phyloP scores from a whole-genome alignment of 371 early-diverging fungal species.

The Zychaea mexicana region DNA sequence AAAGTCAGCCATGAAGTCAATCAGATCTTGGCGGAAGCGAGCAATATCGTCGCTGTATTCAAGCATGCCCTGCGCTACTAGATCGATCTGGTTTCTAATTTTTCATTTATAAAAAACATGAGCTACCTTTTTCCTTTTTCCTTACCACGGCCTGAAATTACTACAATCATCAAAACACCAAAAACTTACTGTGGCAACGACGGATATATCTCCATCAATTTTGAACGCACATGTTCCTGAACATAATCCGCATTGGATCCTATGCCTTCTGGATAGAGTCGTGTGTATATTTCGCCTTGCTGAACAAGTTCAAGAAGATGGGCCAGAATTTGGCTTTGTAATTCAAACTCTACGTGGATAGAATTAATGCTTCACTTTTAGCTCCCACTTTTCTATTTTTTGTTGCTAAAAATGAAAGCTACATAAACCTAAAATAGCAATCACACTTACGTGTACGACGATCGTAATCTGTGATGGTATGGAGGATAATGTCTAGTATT shows the following conservation, averaged over 20 bases:
- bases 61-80: slow-evolving; percentile 87
- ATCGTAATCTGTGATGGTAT: slow-evolving; percentile 88
- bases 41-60: slow-evolving; percentile 74
- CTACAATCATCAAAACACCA: neutral
- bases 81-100: slow-evolving; percentile 74
- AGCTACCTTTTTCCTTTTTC: neutral
- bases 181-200: slow-evolving; percentile 72
- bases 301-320: slow-evolving; percentile 86
- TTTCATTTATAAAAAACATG: neutral
- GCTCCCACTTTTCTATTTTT: too few species aligned
- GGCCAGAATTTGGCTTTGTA: slow-evolving; percentile 85
- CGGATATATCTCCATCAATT: slow-evolving; percentile 84
- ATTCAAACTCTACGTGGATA: slow-evolving; percentile 71
- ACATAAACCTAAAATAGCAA: neutral
- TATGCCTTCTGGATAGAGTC: slow-evolving; percentile 66
- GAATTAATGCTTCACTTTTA: neutral
- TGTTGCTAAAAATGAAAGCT: too few species aligned
- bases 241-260: slow-evolving; percentile 81
- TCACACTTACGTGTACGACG: slow-evolving; percentile 82
- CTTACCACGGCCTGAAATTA: too few species aligned
- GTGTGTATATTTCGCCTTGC: slow-evolving; percentile 79
- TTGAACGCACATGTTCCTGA: slow-evolving; percentile 71
- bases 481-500: slow-evolving; percentile 87
- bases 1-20: slow-evolving; percentile 88
- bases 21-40: slow-evolving; percentile 84